A percentile compares a stretch with the other conserved stretches of the same genome.
Evolutionary conservation across 352 stramenopile genomes (phyloP).

Genomic region (Halophytophthora polymorphica): DNA sequence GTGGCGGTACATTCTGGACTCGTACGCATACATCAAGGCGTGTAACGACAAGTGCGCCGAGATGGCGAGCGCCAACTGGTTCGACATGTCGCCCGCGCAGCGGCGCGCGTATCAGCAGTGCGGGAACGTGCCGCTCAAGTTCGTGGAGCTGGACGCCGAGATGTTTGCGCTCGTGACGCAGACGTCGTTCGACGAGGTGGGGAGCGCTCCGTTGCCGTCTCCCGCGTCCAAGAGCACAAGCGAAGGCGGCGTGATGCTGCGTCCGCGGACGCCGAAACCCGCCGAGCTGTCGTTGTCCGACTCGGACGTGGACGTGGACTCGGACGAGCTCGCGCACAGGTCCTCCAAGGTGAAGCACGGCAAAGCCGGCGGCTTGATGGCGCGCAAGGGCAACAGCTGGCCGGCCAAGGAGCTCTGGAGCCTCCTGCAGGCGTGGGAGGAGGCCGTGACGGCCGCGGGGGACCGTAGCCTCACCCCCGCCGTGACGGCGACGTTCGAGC

Average conservation of each 20-base stretch:
- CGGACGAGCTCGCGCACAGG: background rate
- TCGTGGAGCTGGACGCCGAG: slow-evolving; percentile 35
- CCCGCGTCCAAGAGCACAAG: slow-evolving; percentile 8
- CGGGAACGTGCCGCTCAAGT: slow-evolving; percentile 34
- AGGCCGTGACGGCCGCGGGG: slow-evolving; percentile 10
- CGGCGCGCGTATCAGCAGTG: slow-evolving; percentile 40
- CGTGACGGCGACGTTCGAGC: slow-evolving; percentile 19
- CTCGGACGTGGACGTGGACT: slow-evolving; percentile 24
- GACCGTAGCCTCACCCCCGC: slow-evolving; percentile 17
- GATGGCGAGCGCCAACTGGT: slow-evolving; percentile 23
- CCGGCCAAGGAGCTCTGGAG: slow-evolving; percentile 26
- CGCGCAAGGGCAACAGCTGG: slow-evolving; percentile 32
- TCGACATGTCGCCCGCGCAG: slow-evolving; percentile 28
- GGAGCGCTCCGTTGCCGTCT: slow-evolving; percentile 8
- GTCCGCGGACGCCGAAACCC: slow-evolving; percentile 23
- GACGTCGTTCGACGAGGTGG: slow-evolving; percentile 29
- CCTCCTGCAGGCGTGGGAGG: slow-evolving; percentile 31
- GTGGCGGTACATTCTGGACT: slow-evolving; percentile 35
- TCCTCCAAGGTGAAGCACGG: background rate
- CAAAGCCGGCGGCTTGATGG: slow-evolving; percentile 5
- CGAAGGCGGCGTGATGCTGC: slow-evolving; percentile 26
- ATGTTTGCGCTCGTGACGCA: slow-evolving; percentile 36
- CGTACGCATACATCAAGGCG: slow-evolving; percentile 40
- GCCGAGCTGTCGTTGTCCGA: slow-evolving; percentile 32
- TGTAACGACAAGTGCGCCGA: slow-evolving; percentile 33